phyloP scores from a whole-genome alignment of 331 rosid species.

The Malus hybrid region DNA sequence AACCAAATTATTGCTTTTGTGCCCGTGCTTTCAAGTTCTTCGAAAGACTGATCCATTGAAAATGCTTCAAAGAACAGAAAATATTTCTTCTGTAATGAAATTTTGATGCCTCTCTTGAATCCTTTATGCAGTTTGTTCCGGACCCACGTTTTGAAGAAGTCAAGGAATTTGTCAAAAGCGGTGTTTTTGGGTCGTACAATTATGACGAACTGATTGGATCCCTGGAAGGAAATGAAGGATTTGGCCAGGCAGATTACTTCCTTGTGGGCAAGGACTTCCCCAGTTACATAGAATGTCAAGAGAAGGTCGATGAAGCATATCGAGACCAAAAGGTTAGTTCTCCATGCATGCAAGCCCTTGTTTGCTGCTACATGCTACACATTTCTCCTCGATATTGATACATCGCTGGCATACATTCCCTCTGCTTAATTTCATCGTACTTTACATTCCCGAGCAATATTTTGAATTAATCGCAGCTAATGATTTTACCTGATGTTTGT shows the following conservation, averaged over 20 bases:
- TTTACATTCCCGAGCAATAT: not conserved
- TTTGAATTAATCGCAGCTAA: conserved; percentile 15
- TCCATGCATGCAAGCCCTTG: not conserved
- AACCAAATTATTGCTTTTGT: conserved; percentile 6
- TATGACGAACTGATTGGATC: conserved; percentile 84
- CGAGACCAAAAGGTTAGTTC: conserved; percentile 61
- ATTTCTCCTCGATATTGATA: not conserved
- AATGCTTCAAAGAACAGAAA: too few species aligned
- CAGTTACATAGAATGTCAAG: conserved; percentile 92
- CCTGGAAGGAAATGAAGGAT: conserved; percentile 92
- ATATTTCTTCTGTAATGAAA: too few species aligned
- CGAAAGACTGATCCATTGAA: not conserved
- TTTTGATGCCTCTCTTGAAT: not conserved
- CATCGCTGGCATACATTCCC: not conserved
- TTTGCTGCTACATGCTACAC: not conserved
- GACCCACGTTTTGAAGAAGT: conserved; percentile 93
- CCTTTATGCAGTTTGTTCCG: conserved; percentile 62
- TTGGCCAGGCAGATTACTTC: conserved; percentile 89
- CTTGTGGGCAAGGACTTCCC: conserved; percentile 99
- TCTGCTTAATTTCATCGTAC: not conserved
- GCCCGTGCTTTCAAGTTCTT: not conserved
- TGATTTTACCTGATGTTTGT: conserved; percentile 8
- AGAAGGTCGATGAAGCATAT: conserved; percentile 81
- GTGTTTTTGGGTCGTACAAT: conserved; percentile 68
- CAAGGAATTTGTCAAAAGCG: conserved; percentile 71